These are phyloP conservation scores for Pythium sp. DNA, from an alignment of 352 stramenopile species.

Conservation along the genomic window DNA sequence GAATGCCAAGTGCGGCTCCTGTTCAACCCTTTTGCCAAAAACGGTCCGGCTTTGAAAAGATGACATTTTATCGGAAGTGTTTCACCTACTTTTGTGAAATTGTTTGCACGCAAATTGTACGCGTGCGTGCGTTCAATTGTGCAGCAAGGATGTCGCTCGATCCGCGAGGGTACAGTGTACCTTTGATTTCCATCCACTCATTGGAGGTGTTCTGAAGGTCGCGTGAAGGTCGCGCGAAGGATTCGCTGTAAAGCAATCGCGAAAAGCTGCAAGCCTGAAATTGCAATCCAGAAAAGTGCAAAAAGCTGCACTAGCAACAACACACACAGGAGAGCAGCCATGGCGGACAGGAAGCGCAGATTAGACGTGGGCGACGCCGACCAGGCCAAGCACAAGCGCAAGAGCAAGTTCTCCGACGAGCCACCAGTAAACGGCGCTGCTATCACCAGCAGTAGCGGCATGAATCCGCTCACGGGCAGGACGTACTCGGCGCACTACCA, in stretches of 20 bases:
- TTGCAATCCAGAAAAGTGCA: conserved; percentile 1
- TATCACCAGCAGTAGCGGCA: background rate
- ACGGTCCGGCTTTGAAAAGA: too few species aligned
- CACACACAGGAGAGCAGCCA: conserved; percentile 16
- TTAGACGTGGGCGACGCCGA: conserved; percentile 54
- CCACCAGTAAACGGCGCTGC: conserved; percentile 21
- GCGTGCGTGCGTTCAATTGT: too few species aligned
- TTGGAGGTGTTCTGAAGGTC: conserved; percentile 18
- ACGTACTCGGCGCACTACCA: conserved; percentile 92
- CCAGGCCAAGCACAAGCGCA: conserved; percentile 75
- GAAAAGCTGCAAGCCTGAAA: conserved; percentile 15
- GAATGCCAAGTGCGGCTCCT: too few species aligned
- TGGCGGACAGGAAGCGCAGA: conserved; percentile 67
- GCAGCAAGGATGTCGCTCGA: too few species aligned
- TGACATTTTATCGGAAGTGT: too few species aligned
- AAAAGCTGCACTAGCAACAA: background rate
- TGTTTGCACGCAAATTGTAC: background rate
- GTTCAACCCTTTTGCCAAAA: too few species aligned
- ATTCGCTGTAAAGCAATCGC: conserved; percentile 16
- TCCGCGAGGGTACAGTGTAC: too few species aligned
- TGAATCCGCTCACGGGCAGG: conserved; percentile 92
- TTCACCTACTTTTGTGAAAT: too few species aligned
- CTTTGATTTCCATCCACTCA: background rate
- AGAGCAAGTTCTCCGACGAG: conserved; percentile 77
- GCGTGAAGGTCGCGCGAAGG: conserved; percentile 20